Percentiles rank a stretch among this genome's conserved stretches.
Evolutionary conservation across 2,329 filamentous ascomycete genomes (phyloP).

Genomic region (Botryosphaeria dothidea): DNA sequence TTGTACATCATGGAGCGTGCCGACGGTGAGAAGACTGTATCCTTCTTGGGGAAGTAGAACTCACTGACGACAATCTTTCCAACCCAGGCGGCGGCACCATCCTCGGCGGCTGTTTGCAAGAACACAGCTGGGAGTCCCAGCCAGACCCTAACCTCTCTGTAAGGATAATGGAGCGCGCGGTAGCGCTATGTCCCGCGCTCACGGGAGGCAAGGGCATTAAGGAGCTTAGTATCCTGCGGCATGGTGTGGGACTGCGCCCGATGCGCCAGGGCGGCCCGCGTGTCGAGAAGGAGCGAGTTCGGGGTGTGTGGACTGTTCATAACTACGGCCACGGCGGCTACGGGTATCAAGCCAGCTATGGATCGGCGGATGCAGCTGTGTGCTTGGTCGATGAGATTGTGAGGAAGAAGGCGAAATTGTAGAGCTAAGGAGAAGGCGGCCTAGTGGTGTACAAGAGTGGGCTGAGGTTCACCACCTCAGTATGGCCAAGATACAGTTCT

Average conservation of each 20-base stretch:
- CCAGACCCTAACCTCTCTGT: constrained; percentile 75
- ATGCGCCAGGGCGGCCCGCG: constrained; percentile 72
- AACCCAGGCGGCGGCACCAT: constrained; percentile 72
- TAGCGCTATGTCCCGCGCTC: constrained; percentile 65
- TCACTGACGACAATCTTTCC: neutral
- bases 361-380: constrained; percentile 43
- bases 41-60: constrained; percentile 4
- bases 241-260: constrained; percentile 80
- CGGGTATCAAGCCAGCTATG: constrained; percentile 62
- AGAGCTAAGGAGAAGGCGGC: neutral
- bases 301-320: constrained; percentile 61
- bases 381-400: constrained; percentile 36
- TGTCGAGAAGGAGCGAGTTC: constrained; percentile 70
- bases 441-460: no score
- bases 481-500: no score
- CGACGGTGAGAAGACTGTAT: constrained; percentile 24
- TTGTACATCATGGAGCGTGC: constrained; percentile 83
- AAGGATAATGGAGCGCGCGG: constrained; percentile 79
- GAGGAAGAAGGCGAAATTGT: constrained; percentile 30
- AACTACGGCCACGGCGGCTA: constrained; percentile 80
- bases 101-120: constrained; percentile 82
- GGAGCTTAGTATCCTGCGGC: constrained; percentile 72
- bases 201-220: constrained; percentile 68
- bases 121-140: constrained; percentile 75
- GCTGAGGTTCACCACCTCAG: no score